These are phyloP conservation scores for Basidiobolus meristosporus DNA, from an alignment of 371 early-diverging fungal species.

Conservation along the genomic window DNA sequence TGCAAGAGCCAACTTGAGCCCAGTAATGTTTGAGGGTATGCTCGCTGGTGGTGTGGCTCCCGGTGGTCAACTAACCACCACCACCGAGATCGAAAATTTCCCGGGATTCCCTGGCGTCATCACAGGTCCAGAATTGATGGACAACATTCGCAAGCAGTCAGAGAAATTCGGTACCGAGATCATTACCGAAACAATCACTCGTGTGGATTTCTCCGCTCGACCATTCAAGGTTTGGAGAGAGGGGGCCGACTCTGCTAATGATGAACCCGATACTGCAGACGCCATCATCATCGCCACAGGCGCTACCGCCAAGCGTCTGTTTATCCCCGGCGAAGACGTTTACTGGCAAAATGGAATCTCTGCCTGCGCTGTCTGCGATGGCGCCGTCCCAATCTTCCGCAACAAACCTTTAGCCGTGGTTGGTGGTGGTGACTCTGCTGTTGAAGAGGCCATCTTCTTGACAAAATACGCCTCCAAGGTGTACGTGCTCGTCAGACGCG, in stretches of 20 bases:
- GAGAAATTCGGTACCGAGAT: slow-evolving; percentile 66
- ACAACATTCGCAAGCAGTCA: slow-evolving; percentile 65
- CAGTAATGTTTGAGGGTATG: slow-evolving; percentile 94
- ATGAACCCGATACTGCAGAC: slow-evolving; percentile 51
- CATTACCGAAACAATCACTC: slow-evolving; percentile 76
- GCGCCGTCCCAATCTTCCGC: slow-evolving; percentile 92
- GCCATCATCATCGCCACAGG: slow-evolving; percentile 95
- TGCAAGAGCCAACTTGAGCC: slow-evolving; percentile 80
- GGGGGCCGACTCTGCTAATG: slow-evolving; percentile 40
- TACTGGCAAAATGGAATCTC: slow-evolving; percentile 95
- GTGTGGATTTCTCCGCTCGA: slow-evolving; percentile 54
- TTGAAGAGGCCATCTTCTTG: slow-evolving; percentile 94
- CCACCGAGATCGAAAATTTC: slow-evolving; percentile 87
- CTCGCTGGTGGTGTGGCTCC: slow-evolving; percentile 68
- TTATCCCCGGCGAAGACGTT: slow-evolving; percentile 51
- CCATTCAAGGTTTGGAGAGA: slow-evolving; percentile 90
- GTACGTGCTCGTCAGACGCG: slow-evolving; percentile 86
- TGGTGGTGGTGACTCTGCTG: slow-evolving; percentile 98
- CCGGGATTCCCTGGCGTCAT: too few relatives aligned
- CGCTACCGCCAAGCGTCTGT: slow-evolving; percentile 91
- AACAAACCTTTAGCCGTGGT: slow-evolving; percentile 86
- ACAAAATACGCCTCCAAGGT: slow-evolving; percentile 87
- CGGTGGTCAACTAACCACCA: slow-evolving; percentile 80
- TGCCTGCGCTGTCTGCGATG: slow-evolving; percentile 99
- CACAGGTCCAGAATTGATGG: slow-evolving; percentile 48